Percentiles rank a stretch among this genome's conserved stretches.
These are phyloP conservation scores for Saururus chinensis DNA, from an alignment of 164 flowering plant species.

Conservation along the genomic window DNA sequence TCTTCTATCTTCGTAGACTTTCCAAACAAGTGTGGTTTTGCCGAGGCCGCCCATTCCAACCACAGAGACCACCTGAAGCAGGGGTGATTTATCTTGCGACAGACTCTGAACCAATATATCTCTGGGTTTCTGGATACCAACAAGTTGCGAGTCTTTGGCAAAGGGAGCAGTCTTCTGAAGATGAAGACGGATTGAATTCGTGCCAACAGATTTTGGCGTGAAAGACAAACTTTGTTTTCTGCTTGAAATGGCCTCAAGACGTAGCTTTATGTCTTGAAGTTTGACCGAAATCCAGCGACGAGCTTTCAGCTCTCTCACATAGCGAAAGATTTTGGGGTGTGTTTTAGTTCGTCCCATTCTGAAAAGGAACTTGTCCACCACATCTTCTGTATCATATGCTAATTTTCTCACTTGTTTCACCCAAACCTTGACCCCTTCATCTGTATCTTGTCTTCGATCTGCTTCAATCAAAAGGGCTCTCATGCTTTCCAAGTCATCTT, in stretches of 20 bases:
- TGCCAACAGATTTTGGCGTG: background rate
- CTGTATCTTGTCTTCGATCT: background rate
- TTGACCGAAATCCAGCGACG: constrained; percentile 17
- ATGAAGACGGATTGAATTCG: constrained; percentile 5
- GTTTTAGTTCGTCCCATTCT: background rate
- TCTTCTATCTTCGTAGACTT: constrained; percentile 1
- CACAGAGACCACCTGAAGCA: background rate
- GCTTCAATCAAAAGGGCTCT: background rate
- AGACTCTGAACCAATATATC: constrained; percentile 28
- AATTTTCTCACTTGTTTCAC: constrained; percentile 1
- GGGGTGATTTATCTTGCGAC: background rate
- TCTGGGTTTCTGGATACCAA: constrained; percentile 32
- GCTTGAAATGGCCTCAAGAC: constrained; percentile 7
- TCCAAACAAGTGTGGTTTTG: constrained; percentile 8
- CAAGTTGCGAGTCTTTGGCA: constrained; percentile 28
- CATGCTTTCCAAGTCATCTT: background rate
- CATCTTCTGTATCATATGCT: constrained; percentile 1
- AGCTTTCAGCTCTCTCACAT: constrained; percentile 10
- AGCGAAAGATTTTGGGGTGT: constrained; percentile 3
- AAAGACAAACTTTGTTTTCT: background rate
- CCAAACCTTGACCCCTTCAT: background rate
- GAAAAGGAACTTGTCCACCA: constrained; percentile 2
- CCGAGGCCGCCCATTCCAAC: constrained; percentile 16
- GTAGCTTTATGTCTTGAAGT: constrained; percentile 25
- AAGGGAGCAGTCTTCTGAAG: constrained; percentile 21